A percentile compares a stretch with the other conserved stretches of the same genome.
phyloP scores from a whole-genome alignment of 2,329 filamentous ascomycete genomes.

The Pseudomassariella vexata region DNA sequence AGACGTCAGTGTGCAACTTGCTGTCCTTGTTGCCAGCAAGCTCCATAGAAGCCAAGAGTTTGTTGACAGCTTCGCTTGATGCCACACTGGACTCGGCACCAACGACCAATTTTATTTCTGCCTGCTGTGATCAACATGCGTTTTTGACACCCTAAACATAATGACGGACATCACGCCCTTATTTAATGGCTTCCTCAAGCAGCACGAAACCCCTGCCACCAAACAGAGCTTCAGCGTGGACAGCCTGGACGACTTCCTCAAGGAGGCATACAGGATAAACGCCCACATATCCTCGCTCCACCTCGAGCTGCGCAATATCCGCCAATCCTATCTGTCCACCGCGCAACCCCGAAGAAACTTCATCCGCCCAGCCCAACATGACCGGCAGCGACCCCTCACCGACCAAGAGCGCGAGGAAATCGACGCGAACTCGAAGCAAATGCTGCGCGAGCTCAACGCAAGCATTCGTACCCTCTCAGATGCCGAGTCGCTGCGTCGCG shows the following conservation, averaged over 20 bases:
- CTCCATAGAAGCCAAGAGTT: too few species aligned
- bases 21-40: too few species aligned
- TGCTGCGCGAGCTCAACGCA: constrained; percentile 78
- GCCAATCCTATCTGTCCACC: constrained; percentile 86
- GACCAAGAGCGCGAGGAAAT: constrained; percentile 81
- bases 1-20: too few species aligned
- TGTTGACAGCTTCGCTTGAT: too few species aligned
- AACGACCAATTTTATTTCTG: too few species aligned
- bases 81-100: too few species aligned
- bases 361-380: constrained; percentile 36
- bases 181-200: constrained; percentile 63
- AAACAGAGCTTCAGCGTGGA: constrained; percentile 36
- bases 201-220: constrained; percentile 47
- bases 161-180: constrained; percentile 61
- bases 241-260: constrained; percentile 77
- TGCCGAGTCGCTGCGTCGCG: constrained; percentile 74
- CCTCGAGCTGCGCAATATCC: constrained; percentile 73
- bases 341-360: constrained; percentile 57
- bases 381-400: constrained; percentile 55
- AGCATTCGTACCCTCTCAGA: constrained; percentile 75
- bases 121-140: too few species aligned
- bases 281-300: constrained; percentile 77
- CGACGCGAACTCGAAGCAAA: constrained; percentile 78
- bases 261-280: constrained; percentile 94
- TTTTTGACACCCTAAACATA: constrained; percentile 3